Conservation (phyloP, 352 stramenopile species). For the Globisporangium emineosum region DNA sequence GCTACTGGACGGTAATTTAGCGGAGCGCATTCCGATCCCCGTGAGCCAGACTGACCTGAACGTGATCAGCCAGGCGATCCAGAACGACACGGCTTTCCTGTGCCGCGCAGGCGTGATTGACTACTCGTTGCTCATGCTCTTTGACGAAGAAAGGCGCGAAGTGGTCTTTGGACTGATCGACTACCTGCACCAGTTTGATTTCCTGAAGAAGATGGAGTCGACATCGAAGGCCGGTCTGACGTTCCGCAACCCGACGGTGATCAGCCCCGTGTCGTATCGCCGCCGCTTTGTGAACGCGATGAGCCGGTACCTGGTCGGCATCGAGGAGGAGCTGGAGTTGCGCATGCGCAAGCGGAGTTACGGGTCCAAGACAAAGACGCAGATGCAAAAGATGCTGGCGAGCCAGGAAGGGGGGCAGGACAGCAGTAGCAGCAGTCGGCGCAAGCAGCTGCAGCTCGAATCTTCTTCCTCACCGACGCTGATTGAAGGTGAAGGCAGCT, state of each 20-base stretch:
- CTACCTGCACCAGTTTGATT: constrained; percentile 87
- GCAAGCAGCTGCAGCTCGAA: neutral
- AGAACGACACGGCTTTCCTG: constrained; percentile 78
- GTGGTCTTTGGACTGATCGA: constrained; percentile 82
- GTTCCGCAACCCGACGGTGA: constrained; percentile 82
- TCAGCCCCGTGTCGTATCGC: constrained; percentile 77
- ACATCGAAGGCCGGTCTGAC: constrained; percentile 82
- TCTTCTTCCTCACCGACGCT: neutral
- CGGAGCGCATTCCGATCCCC: constrained; percentile 75
- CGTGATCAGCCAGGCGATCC: constrained; percentile 62
- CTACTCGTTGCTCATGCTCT: constrained; percentile 83
- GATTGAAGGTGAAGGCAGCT: neutral
- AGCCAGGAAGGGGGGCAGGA: neutral
- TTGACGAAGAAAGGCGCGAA: constrained; percentile 74
- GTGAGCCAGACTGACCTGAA: constrained; percentile 60
- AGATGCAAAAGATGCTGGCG: constrained; percentile 6
- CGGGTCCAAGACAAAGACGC: constrained; percentile 22
- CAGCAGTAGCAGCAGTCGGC: neutral
- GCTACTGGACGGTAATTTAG: constrained; percentile 77
- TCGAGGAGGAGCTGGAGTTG: constrained; percentile 71
- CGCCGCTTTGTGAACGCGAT: constrained; percentile 83
- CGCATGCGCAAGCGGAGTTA: constrained; percentile 55
- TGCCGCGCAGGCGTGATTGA: constrained; percentile 76
- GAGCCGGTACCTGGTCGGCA: constrained; percentile 77
- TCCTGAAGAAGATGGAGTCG: constrained; percentile 89